These are phyloP conservation scores for Colletotrichum orbiculare DNA, from an alignment of 2,329 filamentous ascomycete genomes.

Conservation along the genomic window DNA sequence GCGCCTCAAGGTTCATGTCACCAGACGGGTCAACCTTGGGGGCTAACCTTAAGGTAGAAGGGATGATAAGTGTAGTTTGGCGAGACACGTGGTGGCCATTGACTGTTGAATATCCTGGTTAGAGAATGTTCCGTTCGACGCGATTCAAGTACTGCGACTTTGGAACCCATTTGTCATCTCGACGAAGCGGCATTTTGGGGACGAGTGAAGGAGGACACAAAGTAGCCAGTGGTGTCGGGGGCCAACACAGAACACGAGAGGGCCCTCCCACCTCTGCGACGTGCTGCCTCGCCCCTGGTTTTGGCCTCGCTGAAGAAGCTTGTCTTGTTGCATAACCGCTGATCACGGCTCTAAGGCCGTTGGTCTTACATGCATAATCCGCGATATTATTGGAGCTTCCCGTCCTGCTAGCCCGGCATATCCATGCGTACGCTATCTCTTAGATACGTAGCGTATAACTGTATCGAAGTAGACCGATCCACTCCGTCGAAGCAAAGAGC, in stretches of 20 bases:
- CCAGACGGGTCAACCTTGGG: constrained; percentile 14
- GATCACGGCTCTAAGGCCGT: constrained; percentile 11
- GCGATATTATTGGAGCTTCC: constrained; percentile 22
- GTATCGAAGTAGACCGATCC: not conserved
- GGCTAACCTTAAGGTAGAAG: not conserved
- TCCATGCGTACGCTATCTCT: constrained; percentile 1
- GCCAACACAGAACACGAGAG: not conserved
- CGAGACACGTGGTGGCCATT: constrained; percentile 35
- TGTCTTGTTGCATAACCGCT: constrained; percentile 33
- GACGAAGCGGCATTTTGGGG: not conserved
- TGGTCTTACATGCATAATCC: constrained; percentile 22
- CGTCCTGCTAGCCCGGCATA: constrained; percentile 25
- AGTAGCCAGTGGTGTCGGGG: not conserved
- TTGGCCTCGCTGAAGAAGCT: constrained; percentile 32
- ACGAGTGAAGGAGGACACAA: not conserved
- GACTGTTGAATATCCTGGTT: constrained; percentile 5
- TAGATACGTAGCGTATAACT: constrained; percentile 3
- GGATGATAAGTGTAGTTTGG: constrained; percentile 15
- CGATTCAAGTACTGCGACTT: constrained; percentile 28
- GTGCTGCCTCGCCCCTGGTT: constrained; percentile 26
- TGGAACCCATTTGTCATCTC: constrained; percentile 15
- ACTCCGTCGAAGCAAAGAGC: constrained; percentile 15
- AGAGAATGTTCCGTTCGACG: constrained; percentile 4
- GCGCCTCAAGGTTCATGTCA: constrained; percentile 29
- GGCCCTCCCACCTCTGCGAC: constrained; percentile 20